Conservation (phyloP, 495 filamentous ascomycete species). For the Durotheca rogersii region DNA sequence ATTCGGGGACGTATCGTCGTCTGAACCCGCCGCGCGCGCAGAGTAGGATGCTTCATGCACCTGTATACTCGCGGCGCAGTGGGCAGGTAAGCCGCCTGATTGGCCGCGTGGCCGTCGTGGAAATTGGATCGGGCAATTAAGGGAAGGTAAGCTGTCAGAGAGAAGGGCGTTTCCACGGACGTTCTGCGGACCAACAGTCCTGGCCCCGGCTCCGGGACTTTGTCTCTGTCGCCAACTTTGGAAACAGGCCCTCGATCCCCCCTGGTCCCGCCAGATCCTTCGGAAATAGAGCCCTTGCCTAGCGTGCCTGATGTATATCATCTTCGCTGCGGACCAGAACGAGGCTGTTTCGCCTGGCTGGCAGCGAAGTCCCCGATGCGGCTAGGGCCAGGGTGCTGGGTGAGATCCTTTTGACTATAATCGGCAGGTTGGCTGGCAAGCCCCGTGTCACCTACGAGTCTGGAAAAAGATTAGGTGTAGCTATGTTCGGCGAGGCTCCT, state of each 20-base stretch:
- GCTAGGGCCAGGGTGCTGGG: constrained; percentile 21
- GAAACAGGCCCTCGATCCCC: constrained; percentile 14
- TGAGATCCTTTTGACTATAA: constrained; percentile 20
- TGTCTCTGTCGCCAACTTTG: constrained; percentile 22
- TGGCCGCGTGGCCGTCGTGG: constrained; percentile 13
- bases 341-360: constrained; percentile 17
- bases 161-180: constrained; percentile 30
- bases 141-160: constrained; percentile 32
- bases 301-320: background rate
- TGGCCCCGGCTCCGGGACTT: constrained; percentile 13
- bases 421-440: constrained; percentile 19
- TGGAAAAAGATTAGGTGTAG: constrained; percentile 19
- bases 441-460: constrained; percentile 6
- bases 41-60: constrained; percentile 22
- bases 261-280: constrained; percentile 22
- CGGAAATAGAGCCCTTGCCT: constrained; percentile 31
- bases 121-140: constrained; percentile 33
- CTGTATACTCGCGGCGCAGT: constrained; percentile 8
- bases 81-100: background rate
- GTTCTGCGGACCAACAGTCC: constrained; percentile 27
- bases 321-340: constrained; percentile 6
- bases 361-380: constrained; percentile 10
- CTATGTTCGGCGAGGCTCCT: constrained; percentile 26
- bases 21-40: constrained; percentile 4
- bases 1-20: constrained; percentile 3